Evolutionary conservation across 192 early-diverging fungal species (phyloP), one percentile per base, ranked within the genome.

Genomic region (Diversispora epigaea): DNA sequence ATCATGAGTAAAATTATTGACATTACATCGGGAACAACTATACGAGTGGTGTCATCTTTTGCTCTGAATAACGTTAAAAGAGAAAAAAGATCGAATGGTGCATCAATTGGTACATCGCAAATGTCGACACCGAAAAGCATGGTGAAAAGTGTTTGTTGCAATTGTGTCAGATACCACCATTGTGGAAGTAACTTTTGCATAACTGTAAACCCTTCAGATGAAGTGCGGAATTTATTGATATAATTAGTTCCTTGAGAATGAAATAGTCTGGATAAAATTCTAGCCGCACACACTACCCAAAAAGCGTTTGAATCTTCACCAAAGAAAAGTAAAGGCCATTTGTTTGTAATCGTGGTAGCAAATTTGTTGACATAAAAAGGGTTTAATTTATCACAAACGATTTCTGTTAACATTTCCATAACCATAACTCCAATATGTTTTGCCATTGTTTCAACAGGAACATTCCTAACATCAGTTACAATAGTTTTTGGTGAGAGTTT

Each of bases 311-410:
- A 62, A 40, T 80, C 73, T n/a, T 81, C 80, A 39, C 80, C 81
- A 71, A 91, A 84, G 62, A 90, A 90, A 11, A 89, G 77, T 21
- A 89, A 64, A 5, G 90, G 81, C 90, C 90, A 91, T 77, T 87
- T 86, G 77, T 82, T 86, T 12, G 89, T 87, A 15, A 91, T 84
- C 0, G 84, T 85, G 2, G 68, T 73, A 9, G 87, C 67, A 69
- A 91, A 86, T 66, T 88, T 86, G 63, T 80, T 79, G 3, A 86
- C 82, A 49, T 83, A 81, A 15, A 79, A 78, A 17, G 78, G 73
- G 47, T 84, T 84, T 1, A 77, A 74, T 25, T 79, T 75, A 41
- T 89, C 84, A 46, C 85, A 84, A 4, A 91, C 62, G 7, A 91
- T 88, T 19, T 91, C 85, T 32, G 88, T 80, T 10, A 91, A 73